phyloP scores from a whole-genome alignment of 2,329 filamentous ascomycete species.

The Myriosclerotinia scirpicola region DNA sequence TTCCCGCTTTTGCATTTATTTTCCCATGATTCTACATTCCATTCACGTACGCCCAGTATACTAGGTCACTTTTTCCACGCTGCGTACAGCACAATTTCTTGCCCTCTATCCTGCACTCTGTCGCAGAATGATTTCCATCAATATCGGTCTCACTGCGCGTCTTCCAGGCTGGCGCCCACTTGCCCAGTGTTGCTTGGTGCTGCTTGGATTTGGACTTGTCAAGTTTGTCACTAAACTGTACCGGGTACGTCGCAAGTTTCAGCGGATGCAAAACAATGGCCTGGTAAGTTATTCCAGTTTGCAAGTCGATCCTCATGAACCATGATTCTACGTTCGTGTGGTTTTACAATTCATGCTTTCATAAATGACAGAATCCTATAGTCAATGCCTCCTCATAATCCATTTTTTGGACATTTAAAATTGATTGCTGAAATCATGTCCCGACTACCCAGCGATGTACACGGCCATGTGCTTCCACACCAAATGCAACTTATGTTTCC shows the following conservation, averaged over 20 bases:
- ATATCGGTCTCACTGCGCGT: neutral
- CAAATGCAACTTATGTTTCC: neutral
- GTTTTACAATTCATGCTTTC: neutral
- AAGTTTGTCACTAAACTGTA: neutral
- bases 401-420: neutral
- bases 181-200: neutral
- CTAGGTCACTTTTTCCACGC: too few species aligned
- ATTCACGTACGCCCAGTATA: too few species aligned
- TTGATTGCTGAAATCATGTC: neutral
- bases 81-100: neutral
- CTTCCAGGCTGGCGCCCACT: neutral
- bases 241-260: neutral
- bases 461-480: neutral
- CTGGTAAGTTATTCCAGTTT: neutral
- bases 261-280: neutral
- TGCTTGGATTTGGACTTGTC: neutral
- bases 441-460: neutral
- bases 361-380: neutral
- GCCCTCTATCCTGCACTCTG: neutral
- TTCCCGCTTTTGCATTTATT: too few species aligned
- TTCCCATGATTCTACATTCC: too few species aligned
- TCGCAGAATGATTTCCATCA: neutral
- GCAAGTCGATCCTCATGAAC: too few species aligned
- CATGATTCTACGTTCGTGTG: too few species aligned
- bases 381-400: constrained; percentile 2